Conservation (phyloP, 768 basidiomycete genomes). For the Sporobolomyces pararoseus region DNA sequence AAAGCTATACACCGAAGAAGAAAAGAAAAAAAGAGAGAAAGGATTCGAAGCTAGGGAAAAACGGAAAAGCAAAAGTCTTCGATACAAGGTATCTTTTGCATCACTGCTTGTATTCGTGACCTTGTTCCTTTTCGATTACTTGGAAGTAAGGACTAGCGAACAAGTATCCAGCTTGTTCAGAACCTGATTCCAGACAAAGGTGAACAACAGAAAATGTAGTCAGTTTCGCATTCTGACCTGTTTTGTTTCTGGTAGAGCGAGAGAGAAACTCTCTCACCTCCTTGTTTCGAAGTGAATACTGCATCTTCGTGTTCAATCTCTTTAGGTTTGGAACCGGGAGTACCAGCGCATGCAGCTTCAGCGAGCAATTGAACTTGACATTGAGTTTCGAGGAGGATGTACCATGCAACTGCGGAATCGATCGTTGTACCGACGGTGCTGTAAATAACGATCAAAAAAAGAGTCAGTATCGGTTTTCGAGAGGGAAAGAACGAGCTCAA, state of each 20-base stretch:
- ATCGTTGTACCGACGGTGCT: constrained; percentile 31
- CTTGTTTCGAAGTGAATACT: constrained; percentile 34
- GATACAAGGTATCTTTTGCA: background rate
- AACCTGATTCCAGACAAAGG: too few species aligned
- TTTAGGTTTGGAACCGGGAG: constrained; percentile 39
- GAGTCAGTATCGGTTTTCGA: background rate
- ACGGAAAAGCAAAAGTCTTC: background rate
- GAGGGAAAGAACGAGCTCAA: too few species aligned
- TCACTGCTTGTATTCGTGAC: constrained; percentile 17
- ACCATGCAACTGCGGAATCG: constrained; percentile 28
- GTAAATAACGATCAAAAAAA: background rate
- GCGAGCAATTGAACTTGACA: constrained; percentile 56
- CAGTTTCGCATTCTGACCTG: too few species aligned
- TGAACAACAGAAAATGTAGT: too few species aligned
- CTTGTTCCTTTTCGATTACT: constrained; percentile 17
- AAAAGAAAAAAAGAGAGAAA: too few species aligned
- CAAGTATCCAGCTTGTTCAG: constrained; percentile 21
- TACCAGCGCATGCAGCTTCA: constrained; percentile 51
- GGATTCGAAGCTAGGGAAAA: background rate
- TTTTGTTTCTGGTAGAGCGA: too few species aligned
- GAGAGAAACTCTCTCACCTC: too few species aligned
- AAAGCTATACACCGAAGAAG: too few species aligned
- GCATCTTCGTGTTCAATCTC: constrained; percentile 47
- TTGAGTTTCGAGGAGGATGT: constrained; percentile 49
- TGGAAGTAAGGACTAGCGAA: constrained; percentile 26